These are phyloP conservation scores for Sugiyamaella sp. DNA, from an alignment of 1,139 yeast species.

Conservation along the genomic window DNA sequence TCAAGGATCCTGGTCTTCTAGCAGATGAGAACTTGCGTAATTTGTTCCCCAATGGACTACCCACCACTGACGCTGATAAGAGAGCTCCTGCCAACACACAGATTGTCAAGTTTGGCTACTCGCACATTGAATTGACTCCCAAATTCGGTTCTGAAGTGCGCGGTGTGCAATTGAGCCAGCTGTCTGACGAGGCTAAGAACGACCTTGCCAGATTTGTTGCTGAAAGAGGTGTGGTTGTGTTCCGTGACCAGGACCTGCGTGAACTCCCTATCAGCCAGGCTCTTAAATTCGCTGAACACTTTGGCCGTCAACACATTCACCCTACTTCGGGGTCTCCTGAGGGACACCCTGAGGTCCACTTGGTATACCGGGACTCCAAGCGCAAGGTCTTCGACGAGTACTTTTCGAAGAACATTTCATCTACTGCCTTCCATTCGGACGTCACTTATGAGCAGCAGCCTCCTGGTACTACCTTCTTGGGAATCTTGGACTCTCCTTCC, in stretches of 20 bases:
- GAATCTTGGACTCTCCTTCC: constrained; percentile 55
- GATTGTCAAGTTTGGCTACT: constrained; percentile 27
- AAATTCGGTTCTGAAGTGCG: constrained; percentile 63
- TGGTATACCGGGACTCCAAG: constrained; percentile 47
- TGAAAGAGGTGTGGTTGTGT: constrained; percentile 66
- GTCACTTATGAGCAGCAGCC: constrained; percentile 64
- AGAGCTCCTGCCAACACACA: constrained; percentile 23
- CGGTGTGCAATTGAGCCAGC: constrained; percentile 60
- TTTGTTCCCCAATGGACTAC: constrained; percentile 34
- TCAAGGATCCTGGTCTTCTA: constrained; percentile 43
- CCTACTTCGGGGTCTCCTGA: constrained; percentile 71
- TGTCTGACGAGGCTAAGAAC: constrained; percentile 56
- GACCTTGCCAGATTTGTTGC: constrained; percentile 68
- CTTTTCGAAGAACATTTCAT: constrained; percentile 36
- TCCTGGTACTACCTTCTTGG: constrained; percentile 61
- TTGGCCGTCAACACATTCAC: constrained; percentile 65
- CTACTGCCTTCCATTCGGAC: constrained; percentile 60
- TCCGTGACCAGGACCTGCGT: constrained; percentile 67
- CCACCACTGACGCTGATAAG: constrained; percentile 22
- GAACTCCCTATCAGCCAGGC: constrained; percentile 54
- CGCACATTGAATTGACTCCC: constrained; percentile 48
- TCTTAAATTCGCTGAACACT: constrained; percentile 53
- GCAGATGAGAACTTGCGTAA: constrained; percentile 41
- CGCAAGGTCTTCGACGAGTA: constrained; percentile 27
- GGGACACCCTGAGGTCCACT: constrained; percentile 63